phyloP scores from a whole-genome alignment of 73 alveolate genomes.

The Paraurostyla sp. region DNA sequence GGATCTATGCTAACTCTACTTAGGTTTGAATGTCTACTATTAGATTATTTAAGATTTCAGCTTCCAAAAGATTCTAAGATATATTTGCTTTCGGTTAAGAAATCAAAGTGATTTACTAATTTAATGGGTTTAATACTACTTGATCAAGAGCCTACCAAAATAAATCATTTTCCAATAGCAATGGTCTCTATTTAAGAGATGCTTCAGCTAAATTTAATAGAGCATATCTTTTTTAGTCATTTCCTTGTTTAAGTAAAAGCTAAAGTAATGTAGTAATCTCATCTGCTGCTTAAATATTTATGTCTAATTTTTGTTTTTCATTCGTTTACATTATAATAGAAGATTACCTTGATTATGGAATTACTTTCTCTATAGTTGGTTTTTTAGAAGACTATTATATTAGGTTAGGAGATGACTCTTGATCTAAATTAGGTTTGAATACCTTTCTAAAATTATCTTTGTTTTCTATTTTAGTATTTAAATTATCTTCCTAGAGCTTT shows the following conservation, averaged over 20 bases:
- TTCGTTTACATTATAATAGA: neutral
- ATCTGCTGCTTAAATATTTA: neutral
- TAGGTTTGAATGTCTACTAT: neutral
- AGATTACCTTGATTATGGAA: neutral
- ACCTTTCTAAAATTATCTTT: conserved; percentile 37
- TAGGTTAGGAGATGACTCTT: neutral
- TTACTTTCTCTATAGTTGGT: neutral
- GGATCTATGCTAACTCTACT: neutral
- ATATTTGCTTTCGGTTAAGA: neutral
- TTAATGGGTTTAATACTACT: neutral
- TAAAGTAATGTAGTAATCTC: neutral
- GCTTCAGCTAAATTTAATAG: conserved; percentile 37
- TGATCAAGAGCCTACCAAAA: conserved; percentile 1
- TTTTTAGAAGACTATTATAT: neutral
- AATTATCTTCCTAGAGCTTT: no score
- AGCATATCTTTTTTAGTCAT: conserved; percentile 29
- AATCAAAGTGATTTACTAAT: neutral
- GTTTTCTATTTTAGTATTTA: neutral
- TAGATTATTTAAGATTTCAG: conserved; percentile 19
- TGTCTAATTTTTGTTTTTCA: neutral
- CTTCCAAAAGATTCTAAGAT: conserved; percentile 9
- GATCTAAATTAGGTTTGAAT: neutral
- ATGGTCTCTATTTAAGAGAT: conserved; percentile 5
- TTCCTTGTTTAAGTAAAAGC: neutral
- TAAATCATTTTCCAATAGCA: neutral